Conservation (phyloP, 345 rosid species). For the Jatropha curcas region DNA sequence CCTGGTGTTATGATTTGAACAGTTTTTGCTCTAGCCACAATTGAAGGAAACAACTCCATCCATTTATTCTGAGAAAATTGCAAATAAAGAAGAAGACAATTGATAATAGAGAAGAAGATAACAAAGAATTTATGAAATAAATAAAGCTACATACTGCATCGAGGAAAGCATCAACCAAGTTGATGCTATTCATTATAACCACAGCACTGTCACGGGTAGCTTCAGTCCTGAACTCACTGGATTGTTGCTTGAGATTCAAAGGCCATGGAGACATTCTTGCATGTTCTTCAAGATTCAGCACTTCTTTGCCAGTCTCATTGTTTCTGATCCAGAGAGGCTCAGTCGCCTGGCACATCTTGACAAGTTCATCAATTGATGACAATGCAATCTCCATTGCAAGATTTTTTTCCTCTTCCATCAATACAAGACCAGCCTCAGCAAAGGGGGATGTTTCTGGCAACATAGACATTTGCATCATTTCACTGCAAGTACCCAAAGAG, state of each 20-base stretch:
- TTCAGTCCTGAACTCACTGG: conserved; percentile 54
- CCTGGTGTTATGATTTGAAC: conserved; percentile 67
- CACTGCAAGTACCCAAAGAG: conserved; percentile 38
- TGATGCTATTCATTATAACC: conserved; percentile 88
- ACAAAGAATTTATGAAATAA: not conserved
- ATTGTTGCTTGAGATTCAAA: conserved; percentile 38
- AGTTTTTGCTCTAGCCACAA: conserved; percentile 81
- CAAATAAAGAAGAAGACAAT: not conserved
- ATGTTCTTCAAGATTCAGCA: conserved; percentile 68
- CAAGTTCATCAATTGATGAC: conserved; percentile 65
- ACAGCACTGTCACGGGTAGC: conserved; percentile 70
- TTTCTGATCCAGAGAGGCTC: conserved; percentile 76
- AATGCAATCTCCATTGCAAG: conserved; percentile 70
- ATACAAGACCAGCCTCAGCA: conserved; percentile 35
- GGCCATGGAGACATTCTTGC: conserved; percentile 69
- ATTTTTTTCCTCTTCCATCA: conserved; percentile 68
- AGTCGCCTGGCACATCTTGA: conserved; percentile 54
- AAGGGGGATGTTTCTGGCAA: conserved; percentile 40
- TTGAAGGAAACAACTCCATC: conserved; percentile 88
- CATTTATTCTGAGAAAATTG: conserved; percentile 63
- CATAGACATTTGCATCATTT: conserved; percentile 52
- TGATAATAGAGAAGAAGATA: too few species aligned
- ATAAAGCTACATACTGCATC: conserved; percentile 56
- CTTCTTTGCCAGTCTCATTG: conserved; percentile 35
- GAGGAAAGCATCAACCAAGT: conserved; percentile 74